Conservation (phyloP, 2,329 filamentous ascomycete genomes). For the Fusarium incarnatum region DNA sequence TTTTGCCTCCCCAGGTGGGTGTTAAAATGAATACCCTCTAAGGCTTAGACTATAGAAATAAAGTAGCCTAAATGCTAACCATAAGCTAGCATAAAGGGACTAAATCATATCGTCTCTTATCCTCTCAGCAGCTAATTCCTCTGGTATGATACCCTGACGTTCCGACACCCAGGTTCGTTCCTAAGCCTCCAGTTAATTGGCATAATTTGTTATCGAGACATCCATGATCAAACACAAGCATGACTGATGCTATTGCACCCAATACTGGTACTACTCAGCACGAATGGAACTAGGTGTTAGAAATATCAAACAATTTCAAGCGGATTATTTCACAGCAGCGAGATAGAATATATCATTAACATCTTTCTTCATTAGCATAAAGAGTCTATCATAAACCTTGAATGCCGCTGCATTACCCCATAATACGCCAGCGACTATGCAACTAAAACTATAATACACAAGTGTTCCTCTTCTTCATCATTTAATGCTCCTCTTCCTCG, state of each 20-base stretch:
- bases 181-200: background rate
- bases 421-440: background rate
- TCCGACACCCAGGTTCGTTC: background rate
- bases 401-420: background rate
- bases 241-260: background rate
- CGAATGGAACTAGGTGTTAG: background rate
- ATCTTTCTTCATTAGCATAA: background rate
- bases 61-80: background rate
- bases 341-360: background rate
- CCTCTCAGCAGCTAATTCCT: background rate
- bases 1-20: background rate
- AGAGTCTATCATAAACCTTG: conserved; percentile 2
- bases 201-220: background rate
- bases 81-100: background rate
- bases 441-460: conserved; percentile 8
- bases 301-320: background rate
- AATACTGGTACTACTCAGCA: no score
- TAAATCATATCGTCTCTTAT: background rate
- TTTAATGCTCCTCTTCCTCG: background rate
- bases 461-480: background rate
- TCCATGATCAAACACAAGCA: background rate
- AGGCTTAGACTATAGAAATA: background rate
- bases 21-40: no score
- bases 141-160: no score
- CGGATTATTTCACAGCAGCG: background rate